Base-by-base conservation (phyloP, 805 yeast species). In the Candida mattraensis region DNA sequence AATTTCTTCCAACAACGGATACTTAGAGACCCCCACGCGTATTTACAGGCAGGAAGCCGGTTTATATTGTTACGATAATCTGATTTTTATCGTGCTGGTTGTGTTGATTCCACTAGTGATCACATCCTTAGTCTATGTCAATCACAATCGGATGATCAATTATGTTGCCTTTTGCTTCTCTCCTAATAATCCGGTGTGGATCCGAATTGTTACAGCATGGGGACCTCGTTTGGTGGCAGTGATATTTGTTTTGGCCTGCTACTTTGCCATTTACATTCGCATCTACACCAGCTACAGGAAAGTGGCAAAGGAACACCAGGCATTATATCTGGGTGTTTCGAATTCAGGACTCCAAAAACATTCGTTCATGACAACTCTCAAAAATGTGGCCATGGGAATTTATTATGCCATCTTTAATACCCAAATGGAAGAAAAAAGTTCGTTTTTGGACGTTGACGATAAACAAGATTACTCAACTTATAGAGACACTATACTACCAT, bases 231-330 rank as follows among this genome's bases (percentile, higher is more conserved):
- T 47, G 5, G 15, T 33, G 7, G 38, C 32, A 5, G 22, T 50
- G 7, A 13, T 34, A 5, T 26, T 48, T 33, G 37, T 48, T 21
- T 12, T 50, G 5, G 7, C 25, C 15, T 41, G 44, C 28, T 50
- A 50, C 24, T 48, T 50, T 28, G 27, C 47, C 16, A 50, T 50
- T 14, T 50, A 50, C 27, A 40, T 48, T 19, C 29, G 37, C 30
- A 42, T 43, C 15, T 50, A 47, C 30, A 28, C 30, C 7, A 36
- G 39, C 9, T 37, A 38, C 9, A 32, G 33, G n/a, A 29, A 32
- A 19, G 38, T 48, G 10, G 32, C 47, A 1, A 14, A 21, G 17
- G 43, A 44, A 19, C 47, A 46, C 28, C 33, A 44, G 7, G 30
- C 22, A 22, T 15, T 42, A 21, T n/a, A n/a, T n/a, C 24, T 44